Evolutionary conservation across 2,329 filamentous ascomycete genomes (phyloP).

Genomic region (Neocucurbitaria cava): DNA sequence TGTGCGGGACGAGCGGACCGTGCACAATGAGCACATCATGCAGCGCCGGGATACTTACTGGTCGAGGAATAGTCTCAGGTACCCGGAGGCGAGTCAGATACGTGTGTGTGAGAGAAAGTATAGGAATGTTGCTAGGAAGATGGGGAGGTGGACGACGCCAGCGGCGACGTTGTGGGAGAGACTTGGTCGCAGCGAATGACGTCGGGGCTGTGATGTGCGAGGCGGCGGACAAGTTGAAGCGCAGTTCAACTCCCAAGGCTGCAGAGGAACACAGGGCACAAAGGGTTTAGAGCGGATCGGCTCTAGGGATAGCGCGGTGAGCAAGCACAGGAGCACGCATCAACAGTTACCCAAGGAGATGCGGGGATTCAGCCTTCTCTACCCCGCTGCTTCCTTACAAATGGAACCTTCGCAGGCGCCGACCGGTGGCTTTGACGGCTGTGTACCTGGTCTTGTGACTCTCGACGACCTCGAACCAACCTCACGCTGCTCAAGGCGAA

Average conservation of each 20-base stretch:
- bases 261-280: neutral
- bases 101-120: too few species aligned
- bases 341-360: neutral
- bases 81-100: neutral
- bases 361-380: neutral
- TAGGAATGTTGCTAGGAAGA: neutral
- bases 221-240: constrained; percentile 12
- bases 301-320: constrained; percentile 3
- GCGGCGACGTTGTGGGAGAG: constrained; percentile 20
- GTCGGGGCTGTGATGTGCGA: constrained; percentile 15
- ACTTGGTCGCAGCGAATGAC: constrained; percentile 29
- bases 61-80: neutral
- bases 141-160: neutral
- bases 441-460: constrained; percentile 2
- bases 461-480: neutral
- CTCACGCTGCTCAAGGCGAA: neutral
- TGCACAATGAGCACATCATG: constrained; percentile 5
- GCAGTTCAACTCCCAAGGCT: neutral
- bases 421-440: neutral
- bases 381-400: constrained; percentile 1
- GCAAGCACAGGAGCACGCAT: neutral
- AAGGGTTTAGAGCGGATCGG: neutral
- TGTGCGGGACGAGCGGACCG: constrained; percentile 5
- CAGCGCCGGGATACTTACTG: neutral
- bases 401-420: neutral